A percentile compares a stretch with the other conserved stretches of the same genome.
phyloP scores from a whole-genome alignment of 768 basidiomycete species.

The Lentinus brumalis region DNA sequence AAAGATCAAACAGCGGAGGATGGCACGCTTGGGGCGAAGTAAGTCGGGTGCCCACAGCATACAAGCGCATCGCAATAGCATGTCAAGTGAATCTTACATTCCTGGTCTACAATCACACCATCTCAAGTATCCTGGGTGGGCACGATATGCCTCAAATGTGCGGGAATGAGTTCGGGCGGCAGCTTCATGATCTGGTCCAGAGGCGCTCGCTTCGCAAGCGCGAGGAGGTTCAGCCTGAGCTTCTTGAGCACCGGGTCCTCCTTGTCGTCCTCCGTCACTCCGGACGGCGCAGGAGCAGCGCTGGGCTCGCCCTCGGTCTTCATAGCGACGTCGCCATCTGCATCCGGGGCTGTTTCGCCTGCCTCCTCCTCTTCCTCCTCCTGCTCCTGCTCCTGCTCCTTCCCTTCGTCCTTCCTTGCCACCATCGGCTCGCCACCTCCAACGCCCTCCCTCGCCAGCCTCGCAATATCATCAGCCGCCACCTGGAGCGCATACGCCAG shows the following conservation, averaged over 20 bases:
- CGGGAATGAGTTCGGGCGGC: slow-evolving; percentile 66
- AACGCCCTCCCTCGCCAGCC: slow-evolving; percentile 34
- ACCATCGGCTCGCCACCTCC: slow-evolving; percentile 13
- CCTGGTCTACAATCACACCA: too few relatives aligned
- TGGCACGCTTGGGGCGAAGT: too few relatives aligned
- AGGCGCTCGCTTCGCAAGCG: slow-evolving; percentile 77
- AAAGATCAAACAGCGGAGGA: too few relatives aligned
- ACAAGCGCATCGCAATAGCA: too few relatives aligned
- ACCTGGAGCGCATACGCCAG: slow-evolving; percentile 61
- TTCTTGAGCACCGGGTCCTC: slow-evolving; percentile 58
- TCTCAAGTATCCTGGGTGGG: slow-evolving; percentile 40
- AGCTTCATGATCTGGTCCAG: slow-evolving; percentile 67
- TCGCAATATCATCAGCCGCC: slow-evolving; percentile 53
- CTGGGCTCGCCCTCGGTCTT: slow-evolving; percentile 2
- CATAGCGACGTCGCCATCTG: slow-evolving; percentile 5
- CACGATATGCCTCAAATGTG: slow-evolving; percentile 62
- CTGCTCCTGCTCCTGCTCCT: slow-evolving; percentile 20
- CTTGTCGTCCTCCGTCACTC: neutral
- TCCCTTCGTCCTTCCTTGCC: slow-evolving; percentile 17
- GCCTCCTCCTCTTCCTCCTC: slow-evolving; percentile 5
- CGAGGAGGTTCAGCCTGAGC: slow-evolving; percentile 72
- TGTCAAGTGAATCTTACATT: too few relatives aligned
- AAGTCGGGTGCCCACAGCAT: too few relatives aligned
- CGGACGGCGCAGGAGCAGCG: neutral
- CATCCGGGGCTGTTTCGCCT: neutral